phyloP scores from a whole-genome alignment of 179 eudicot species.

The Heliamphora pulchella region DNA sequence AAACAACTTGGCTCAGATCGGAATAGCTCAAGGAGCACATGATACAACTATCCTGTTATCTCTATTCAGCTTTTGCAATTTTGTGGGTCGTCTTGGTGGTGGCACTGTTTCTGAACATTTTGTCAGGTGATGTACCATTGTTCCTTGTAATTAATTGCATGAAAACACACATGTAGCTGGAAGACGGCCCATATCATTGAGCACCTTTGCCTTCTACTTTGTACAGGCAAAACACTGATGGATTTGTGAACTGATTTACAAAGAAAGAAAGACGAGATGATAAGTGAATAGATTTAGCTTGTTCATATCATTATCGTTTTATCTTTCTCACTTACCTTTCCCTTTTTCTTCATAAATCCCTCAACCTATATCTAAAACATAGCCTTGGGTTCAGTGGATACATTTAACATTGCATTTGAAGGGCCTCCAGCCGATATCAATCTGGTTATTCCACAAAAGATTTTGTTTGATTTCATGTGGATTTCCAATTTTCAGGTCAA shows the following conservation, averaged over 20 bases:
- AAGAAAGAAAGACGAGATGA: neutral
- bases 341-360: neutral
- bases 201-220: too few relatives aligned
- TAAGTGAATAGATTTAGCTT: neutral
- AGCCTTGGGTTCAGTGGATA: too few relatives aligned
- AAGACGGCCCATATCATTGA: too few relatives aligned
- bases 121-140: slow-evolving; percentile 27
- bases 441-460: too few relatives aligned
- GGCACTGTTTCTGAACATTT: slow-evolving; percentile 74
- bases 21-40: slow-evolving; percentile 41
- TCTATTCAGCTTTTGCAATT: slow-evolving; percentile 71
- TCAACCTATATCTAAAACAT: neutral
- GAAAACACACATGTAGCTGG: too few relatives aligned
- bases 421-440: too few relatives aligned
- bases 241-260: slow-evolving; percentile 23
- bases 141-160: too few relatives aligned
- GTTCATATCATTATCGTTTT: neutral
- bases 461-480: too few relatives aligned
- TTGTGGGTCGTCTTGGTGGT: slow-evolving; percentile 76
- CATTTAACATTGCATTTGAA: too few relatives aligned
- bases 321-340: neutral
- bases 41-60: slow-evolving; percentile 64
- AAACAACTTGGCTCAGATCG: slow-evolving; percentile 84
- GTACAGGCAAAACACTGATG: neutral
- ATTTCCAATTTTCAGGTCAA: slow-evolving; percentile 34